A percentile compares a stretch with the other conserved stretches of the same genome.
Conservation (phyloP, 306 rosid genomes). For the Alnus rubra region DNA sequence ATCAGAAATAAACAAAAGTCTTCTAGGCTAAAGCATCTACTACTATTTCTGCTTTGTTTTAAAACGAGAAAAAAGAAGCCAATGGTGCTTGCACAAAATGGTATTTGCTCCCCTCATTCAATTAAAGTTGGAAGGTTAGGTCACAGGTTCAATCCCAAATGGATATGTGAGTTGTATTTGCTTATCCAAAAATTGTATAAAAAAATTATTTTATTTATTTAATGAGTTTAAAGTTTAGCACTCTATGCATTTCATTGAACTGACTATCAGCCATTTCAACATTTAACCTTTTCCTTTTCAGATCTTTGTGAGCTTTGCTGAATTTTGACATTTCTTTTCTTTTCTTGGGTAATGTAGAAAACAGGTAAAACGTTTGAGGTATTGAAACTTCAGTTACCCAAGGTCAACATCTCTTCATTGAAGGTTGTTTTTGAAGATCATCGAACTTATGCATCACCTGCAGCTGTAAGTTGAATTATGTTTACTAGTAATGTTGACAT, state of each 20-base stretch:
- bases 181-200: background rate
- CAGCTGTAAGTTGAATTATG: constrained; percentile 68
- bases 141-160: background rate
- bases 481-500: constrained; percentile 8
- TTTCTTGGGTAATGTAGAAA: constrained; percentile 49
- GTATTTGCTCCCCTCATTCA: background rate
- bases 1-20: background rate
- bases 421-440: constrained; percentile 84
- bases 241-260: background rate
- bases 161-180: background rate
- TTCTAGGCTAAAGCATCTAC: background rate
- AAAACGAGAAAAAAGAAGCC: background rate
- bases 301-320: background rate
- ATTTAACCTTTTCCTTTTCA: background rate
- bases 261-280: background rate
- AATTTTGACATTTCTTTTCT: constrained; percentile 13
- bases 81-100: background rate
- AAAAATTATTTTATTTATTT: background rate
- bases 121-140: constrained; percentile 2
- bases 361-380: constrained; percentile 80
- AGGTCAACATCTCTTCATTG: constrained; percentile 75
- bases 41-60: background rate
- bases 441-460: constrained; percentile 88
- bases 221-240: background rate
- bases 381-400: constrained; percentile 79